Evolutionary conservation across 139 green algal genomes (phyloP).

Genomic region (Picochlorum sp.): DNA sequence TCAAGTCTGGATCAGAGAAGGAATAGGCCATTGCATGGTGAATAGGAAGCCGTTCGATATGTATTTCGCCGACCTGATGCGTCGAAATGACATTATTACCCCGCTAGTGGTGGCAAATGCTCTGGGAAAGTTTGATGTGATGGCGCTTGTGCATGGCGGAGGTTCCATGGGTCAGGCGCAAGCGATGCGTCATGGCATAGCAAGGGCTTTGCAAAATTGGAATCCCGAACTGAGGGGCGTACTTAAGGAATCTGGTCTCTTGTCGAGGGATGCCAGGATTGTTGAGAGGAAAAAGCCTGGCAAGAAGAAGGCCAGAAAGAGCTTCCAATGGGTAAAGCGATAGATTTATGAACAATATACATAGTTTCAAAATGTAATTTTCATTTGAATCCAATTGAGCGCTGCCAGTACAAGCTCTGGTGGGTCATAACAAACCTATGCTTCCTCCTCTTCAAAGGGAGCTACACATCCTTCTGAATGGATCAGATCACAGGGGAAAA

Average conservation of each 20-base stretch:
- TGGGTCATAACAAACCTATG: background rate
- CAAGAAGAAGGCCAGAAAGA: slow-evolving; percentile 33
- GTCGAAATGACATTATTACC: slow-evolving; percentile 54
- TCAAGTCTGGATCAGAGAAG: slow-evolving; percentile 42
- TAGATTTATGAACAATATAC: slow-evolving; percentile 2
- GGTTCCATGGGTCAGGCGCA: slow-evolving; percentile 58
- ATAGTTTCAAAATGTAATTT: background rate
- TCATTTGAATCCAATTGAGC: background rate
- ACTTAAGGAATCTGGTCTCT: slow-evolving; percentile 47
- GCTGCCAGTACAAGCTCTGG: background rate
- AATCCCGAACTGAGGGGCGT: slow-evolving; percentile 46
- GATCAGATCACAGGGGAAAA: slow-evolving; percentile 82
- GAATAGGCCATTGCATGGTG: slow-evolving; percentile 50
- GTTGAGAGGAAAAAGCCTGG: slow-evolving; percentile 97
- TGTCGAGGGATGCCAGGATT: slow-evolving; percentile 72
- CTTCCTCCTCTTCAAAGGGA: background rate
- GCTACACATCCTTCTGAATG: slow-evolving; percentile 19
- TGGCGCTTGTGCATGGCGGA: slow-evolving; percentile 43
- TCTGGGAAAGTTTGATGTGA: slow-evolving; percentile 58
- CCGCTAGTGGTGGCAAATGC: slow-evolving; percentile 71
- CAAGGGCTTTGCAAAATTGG: slow-evolving; percentile 63
- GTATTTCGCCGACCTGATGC: slow-evolving; percentile 60
- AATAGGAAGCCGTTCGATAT: slow-evolving; percentile 58
- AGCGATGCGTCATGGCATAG: slow-evolving; percentile 75
- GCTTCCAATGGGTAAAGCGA: slow-evolving; percentile 37